Base-by-base conservation (phyloP, 495 filamentous ascomycete genomes). In the Penicillium taxi region DNA sequence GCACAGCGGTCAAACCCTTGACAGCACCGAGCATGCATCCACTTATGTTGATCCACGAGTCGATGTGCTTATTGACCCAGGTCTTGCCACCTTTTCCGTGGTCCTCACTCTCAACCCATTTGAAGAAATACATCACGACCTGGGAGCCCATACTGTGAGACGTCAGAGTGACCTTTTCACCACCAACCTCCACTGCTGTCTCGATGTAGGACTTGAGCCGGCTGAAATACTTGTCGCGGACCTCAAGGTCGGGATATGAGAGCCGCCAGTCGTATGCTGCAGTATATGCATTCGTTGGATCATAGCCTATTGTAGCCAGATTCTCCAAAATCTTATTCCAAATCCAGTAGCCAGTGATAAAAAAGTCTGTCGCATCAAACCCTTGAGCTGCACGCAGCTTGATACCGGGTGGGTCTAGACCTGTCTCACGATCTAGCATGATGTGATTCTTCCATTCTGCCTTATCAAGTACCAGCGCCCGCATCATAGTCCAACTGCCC, bases 321-420 rank as follows among this genome's bases (percentile, higher is more conserved):
- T 98, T 96, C 53, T 98, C 90, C 17, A 98, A 61, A 35, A 98
- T 95, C 63, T 98, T 98, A 50, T 82, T 94, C 91, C 93, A 98
- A 42, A 98, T 96, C 91, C 91, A 98, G 59, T 98, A 98, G 6
- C 81, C 81, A 19, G 75, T 74, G 44, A 72, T 73, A 51, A 73
- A 74, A 55, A 96, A 96, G 65, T 98, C 91, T n/a, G 91, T 87
- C 6, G 91, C 93, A 58, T 98, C 91, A 54, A 98, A 98, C 3
- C 91, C 91, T 59, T 96, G 93, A 0, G 93, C 89, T 15, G 91
- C 88, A 27, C 93, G 78, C 9, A 98, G 65, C 61, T 96, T 96
- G 50, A 96, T 82, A 2, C 82, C 84, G 0, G 87, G 85, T 2
- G 91, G 91, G 59, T 98, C 91, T 25, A 98, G 64, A 3, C 91